Evolutionary conservation across 2,329 filamentous ascomycete genomes (phyloP).

Genomic region (Penicillium sp.): DNA sequence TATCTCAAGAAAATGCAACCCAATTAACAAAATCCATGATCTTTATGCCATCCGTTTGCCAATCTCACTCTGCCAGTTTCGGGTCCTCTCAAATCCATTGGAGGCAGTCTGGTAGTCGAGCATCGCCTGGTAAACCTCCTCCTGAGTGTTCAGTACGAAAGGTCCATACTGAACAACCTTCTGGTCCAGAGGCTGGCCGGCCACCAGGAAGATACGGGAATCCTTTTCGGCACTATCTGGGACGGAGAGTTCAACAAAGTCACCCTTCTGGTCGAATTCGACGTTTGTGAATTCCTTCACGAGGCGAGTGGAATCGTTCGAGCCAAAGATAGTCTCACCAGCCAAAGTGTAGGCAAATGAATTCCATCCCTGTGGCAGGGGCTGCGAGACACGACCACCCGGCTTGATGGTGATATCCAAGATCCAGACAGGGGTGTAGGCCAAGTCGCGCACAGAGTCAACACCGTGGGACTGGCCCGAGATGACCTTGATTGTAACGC

Average conservation of each 20-base stretch:
- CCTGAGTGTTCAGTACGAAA: slow-evolving; percentile 72
- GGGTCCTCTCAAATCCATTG: slow-evolving; percentile 78
- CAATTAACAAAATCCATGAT: neutral
- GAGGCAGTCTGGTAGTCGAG: slow-evolving; percentile 68
- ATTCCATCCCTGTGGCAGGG: slow-evolving; percentile 79
- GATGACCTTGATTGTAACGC: slow-evolving; percentile 83
- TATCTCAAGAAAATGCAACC: neutral
- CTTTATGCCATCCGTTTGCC: slow-evolving; percentile 65
- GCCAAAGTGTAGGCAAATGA: slow-evolving; percentile 83
- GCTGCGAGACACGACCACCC: slow-evolving; percentile 73
- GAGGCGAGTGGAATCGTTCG: slow-evolving; percentile 35
- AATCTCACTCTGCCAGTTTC: slow-evolving; percentile 82
- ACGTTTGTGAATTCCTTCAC: slow-evolving; percentile 74
- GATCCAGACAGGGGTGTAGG: slow-evolving; percentile 97
- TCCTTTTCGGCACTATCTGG: slow-evolving; percentile 61
- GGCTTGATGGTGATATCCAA: slow-evolving; percentile 78
- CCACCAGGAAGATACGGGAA: slow-evolving; percentile 61
- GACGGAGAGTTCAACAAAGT: slow-evolving; percentile 70
- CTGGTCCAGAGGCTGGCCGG: slow-evolving; percentile 77
- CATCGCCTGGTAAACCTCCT: slow-evolving; percentile 73
- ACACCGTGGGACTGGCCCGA: slow-evolving; percentile 79
- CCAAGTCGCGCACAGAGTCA: slow-evolving; percentile 83
- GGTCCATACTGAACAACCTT: slow-evolving; percentile 80
- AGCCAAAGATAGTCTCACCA: slow-evolving; percentile 65
- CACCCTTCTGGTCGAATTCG: slow-evolving; percentile 78